A percentile compares a stretch with the other conserved stretches of the same genome.
phyloP scores from a whole-genome alignment of 371 early-diverging fungal species.

The Chytridium lagenaria region DNA sequence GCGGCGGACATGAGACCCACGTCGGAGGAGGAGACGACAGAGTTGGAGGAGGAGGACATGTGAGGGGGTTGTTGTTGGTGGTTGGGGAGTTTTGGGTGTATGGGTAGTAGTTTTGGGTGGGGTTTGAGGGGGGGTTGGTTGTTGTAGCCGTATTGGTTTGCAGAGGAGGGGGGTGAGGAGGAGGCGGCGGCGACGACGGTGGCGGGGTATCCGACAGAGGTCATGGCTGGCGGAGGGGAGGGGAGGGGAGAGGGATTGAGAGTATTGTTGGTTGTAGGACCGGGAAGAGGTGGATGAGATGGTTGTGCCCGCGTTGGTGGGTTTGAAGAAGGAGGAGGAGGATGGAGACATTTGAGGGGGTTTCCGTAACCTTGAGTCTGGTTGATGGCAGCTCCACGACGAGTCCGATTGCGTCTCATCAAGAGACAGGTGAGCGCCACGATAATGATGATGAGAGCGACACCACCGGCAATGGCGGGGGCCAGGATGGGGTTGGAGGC shows the following conservation, averaged over 20 bases:
- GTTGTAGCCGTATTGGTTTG: background rate
- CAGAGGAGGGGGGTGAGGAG: background rate
- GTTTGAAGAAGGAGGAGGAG: background rate
- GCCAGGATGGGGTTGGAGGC: constrained; percentile 3
- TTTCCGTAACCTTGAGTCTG: background rate
- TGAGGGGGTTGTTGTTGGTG: background rate
- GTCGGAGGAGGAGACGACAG: background rate
- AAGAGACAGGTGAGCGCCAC: background rate
- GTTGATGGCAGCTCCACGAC: background rate
- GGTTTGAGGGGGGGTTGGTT: background rate
- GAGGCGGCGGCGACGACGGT: background rate
- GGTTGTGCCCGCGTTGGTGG: background rate
- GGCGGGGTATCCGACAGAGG: background rate
- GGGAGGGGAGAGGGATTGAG: background rate
- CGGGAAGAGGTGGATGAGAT: constrained; percentile 2
- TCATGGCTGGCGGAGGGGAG: background rate
- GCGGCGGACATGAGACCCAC: no score
- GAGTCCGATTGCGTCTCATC: background rate
- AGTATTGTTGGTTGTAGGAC: background rate
- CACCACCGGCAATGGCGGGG: background rate
- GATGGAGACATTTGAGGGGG: background rate
- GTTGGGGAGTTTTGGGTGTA: background rate
- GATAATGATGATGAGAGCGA: constrained; percentile 12
- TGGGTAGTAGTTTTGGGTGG: no score
- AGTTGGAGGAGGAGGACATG: background rate